These are phyloP conservation scores for Solanum bulbocastanum DNA, from an alignment of 257 asterid species.

Conservation along the genomic window DNA sequence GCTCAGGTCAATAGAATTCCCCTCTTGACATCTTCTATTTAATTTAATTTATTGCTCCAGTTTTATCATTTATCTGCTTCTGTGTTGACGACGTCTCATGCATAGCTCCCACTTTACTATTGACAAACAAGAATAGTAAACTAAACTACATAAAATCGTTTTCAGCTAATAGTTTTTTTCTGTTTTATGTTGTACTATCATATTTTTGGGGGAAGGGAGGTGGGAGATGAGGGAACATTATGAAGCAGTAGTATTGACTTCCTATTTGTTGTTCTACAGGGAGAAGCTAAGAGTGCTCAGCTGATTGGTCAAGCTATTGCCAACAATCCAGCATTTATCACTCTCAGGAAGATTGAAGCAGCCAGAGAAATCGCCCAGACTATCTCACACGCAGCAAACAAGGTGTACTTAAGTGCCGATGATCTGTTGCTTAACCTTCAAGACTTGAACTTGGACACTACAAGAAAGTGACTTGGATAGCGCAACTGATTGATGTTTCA, in stretches of 20 bases:
- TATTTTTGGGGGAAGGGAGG: background rate
- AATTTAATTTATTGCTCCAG: background rate
- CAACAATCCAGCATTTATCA: constrained; percentile 79
- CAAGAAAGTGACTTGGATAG: constrained; percentile 15
- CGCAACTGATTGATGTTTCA: background rate
- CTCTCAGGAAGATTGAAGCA: constrained; percentile 88
- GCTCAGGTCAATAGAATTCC: constrained; percentile 52
- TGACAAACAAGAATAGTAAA: background rate
- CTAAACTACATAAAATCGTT: background rate
- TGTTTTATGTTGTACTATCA: background rate
- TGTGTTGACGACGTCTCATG: background rate
- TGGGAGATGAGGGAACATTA: background rate
- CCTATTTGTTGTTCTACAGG: constrained; percentile 31
- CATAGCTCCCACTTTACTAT: background rate
- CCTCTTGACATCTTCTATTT: background rate
- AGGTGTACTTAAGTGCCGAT: constrained; percentile 67
- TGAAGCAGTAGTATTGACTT: background rate
- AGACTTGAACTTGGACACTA: constrained; percentile 17
- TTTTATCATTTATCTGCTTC: background rate
- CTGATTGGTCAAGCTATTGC: constrained; percentile 88
- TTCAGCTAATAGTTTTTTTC: background rate
- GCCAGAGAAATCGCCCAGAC: constrained; percentile 70
- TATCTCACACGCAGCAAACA: constrained; percentile 56
- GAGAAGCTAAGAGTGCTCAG: constrained; percentile 96
- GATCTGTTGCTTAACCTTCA: constrained; percentile 88